A percentile compares a stretch with the other conserved stretches of the same genome.
Conservation (phyloP, 2,329 filamentous ascomycete genomes). For the Epichloe typhina region DNA sequence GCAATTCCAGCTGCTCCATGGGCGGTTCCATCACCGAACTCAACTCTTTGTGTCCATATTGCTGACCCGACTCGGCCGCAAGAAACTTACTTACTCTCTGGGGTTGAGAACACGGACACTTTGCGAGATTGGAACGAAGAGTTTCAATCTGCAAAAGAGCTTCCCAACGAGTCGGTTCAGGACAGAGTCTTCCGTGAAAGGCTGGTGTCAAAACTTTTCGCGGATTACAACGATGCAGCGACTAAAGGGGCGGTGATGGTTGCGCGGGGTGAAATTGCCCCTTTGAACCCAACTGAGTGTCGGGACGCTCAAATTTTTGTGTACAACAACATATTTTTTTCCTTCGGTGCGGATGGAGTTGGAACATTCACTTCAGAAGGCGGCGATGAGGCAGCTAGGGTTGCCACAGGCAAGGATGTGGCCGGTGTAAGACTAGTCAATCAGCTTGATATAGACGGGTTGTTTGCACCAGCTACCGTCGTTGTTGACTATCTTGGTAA, state of each 20-base stretch:
- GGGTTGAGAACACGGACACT: conserved; percentile 87
- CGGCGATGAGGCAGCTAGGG: conserved; percentile 87
- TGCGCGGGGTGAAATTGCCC: conserved; percentile 80
- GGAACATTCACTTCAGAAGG: conserved; percentile 95
- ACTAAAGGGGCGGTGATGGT: conserved; percentile 85
- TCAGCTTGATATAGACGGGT: conserved; percentile 85
- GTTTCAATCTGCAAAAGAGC: conserved; percentile 89
- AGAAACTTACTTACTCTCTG: conserved; percentile 80
- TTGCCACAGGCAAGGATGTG: conserved; percentile 94
- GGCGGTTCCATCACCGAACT: conserved; percentile 62
- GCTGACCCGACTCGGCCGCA: conserved; percentile 81
- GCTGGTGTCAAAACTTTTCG: conserved; percentile 87
- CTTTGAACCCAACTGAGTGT: conserved; percentile 86
- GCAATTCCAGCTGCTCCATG: conserved; percentile 85
- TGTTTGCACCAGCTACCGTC: conserved; percentile 92
- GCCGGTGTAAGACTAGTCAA: conserved; percentile 90
- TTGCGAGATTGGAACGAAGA: conserved; percentile 98
- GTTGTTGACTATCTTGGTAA: conserved; percentile 96
- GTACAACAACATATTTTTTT: conserved; percentile 99
- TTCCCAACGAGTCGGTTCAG: conserved; percentile 86
- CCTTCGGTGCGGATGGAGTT: conserved; percentile 92
- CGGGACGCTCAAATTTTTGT: conserved; percentile 96
- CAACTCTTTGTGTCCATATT: conserved; percentile 55
- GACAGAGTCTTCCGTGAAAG: conserved; percentile 93
- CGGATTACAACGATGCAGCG: conserved; percentile 94